A percentile compares a stretch with the other conserved stretches of the same genome.
These are phyloP conservation scores for Boletus reticuloceps DNA, from an alignment of 768 basidiomycete species.

Conservation along the genomic window DNA sequence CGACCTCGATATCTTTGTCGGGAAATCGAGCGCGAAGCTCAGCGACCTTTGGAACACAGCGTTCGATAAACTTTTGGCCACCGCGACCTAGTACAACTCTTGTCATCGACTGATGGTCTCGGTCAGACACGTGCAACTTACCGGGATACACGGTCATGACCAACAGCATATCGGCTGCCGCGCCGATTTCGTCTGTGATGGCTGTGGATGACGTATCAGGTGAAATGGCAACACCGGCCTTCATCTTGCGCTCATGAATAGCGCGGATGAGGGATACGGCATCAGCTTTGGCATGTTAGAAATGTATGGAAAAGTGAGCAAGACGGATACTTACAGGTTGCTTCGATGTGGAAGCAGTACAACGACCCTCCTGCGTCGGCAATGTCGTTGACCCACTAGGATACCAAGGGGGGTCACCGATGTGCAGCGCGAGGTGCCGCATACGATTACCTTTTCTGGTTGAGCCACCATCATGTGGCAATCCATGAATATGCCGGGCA, in stretches of 20 bases:
- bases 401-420: background rate
- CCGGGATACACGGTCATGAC: constrained; percentile 99
- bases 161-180: constrained; percentile 88
- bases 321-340: constrained; percentile 59
- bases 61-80: constrained; percentile 93
- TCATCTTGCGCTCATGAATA: constrained; percentile 86
- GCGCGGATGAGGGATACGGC: constrained; percentile 72
- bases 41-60: constrained; percentile 89
- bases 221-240: constrained; percentile 94
- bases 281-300: constrained; percentile 46
- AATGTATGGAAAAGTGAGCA: constrained; percentile 10
- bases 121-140: constrained; percentile 23
- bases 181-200: constrained; percentile 83
- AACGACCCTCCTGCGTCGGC: constrained; percentile 93
- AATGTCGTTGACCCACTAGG: constrained; percentile 93
- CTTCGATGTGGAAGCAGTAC: constrained; percentile 97
- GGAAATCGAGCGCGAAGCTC: constrained; percentile 91
- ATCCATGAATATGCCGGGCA: constrained; percentile 98
- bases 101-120: background rate
- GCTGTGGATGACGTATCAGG: constrained; percentile 88
- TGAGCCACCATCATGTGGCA: constrained; percentile 99
- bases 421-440: background rate
- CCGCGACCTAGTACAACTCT: constrained; percentile 60
- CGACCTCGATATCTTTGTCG: constrained; percentile 94
- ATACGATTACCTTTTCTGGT: constrained; percentile 72